Conservation (phyloP, 306 rosid genomes). For the Prunus kanzakura region DNA sequence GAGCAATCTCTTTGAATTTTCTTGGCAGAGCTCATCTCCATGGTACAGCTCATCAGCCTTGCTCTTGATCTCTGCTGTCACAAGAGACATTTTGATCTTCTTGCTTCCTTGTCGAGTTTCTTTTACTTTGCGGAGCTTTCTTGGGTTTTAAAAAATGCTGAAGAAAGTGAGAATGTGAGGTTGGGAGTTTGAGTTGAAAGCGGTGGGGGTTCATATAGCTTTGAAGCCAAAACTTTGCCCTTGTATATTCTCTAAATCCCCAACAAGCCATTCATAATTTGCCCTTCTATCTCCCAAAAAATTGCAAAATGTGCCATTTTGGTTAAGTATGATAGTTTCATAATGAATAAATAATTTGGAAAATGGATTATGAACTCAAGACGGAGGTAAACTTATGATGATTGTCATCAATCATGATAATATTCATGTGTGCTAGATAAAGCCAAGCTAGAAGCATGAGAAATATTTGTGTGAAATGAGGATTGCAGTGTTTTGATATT, state of each 20-base stretch:
- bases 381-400: neutral
- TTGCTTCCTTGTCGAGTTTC: neutral
- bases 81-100: slow-evolving; percentile 39
- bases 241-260: slow-evolving; percentile 7
- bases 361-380: neutral
- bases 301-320: slow-evolving; percentile 29
- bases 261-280: slow-evolving; percentile 22
- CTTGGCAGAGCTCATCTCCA: slow-evolving; percentile 65
- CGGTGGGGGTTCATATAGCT: slow-evolving; percentile 40
- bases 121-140: neutral
- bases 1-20: slow-evolving; percentile 50
- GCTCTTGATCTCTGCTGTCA: slow-evolving; percentile 45
- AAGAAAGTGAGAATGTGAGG: neutral
- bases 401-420: neutral
- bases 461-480: no score
- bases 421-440: no score
- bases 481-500: no score
- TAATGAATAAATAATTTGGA: neutral
- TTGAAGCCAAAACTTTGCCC: slow-evolving; percentile 29
- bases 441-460: no score
- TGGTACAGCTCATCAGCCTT: slow-evolving; percentile 64
- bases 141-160: neutral
- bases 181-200: neutral
- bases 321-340: no score
- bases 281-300: neutral